Conservation (phyloP, 768 basidiomycete species). For the Rhodotorula diobovata region DNA sequence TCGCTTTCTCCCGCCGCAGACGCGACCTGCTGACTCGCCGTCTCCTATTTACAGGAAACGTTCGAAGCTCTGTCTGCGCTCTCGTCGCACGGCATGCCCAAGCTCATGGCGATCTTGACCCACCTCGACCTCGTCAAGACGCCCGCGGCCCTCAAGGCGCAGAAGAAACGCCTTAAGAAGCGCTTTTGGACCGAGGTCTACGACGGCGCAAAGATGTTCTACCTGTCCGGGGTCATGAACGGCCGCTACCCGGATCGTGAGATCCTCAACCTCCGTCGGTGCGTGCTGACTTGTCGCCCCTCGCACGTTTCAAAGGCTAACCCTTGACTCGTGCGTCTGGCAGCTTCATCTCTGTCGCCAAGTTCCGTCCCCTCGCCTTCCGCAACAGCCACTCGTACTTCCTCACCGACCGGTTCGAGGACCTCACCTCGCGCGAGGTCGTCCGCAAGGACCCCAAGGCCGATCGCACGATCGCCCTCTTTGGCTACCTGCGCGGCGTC, state of each 20-base stretch:
- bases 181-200: constrained; percentile 99
- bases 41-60: constrained; percentile 64
- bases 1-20: background rate
- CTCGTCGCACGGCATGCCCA: constrained; percentile 95
- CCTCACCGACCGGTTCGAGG: constrained; percentile 88
- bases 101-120: constrained; percentile 91
- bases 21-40: background rate
- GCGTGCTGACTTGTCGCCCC: background rate
- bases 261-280: constrained; percentile 85
- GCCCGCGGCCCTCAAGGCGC: constrained; percentile 71
- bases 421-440: constrained; percentile 81
- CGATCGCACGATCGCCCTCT: constrained; percentile 87
- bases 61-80: constrained; percentile 98
- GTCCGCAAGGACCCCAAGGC: constrained; percentile 78
- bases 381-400: constrained; percentile 92
- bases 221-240: constrained; percentile 91
- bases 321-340: background rate
- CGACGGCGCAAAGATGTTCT: constrained; percentile 96
- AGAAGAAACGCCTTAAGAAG: constrained; percentile 91
- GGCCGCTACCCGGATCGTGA: constrained; percentile 96
- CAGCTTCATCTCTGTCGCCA: constrained; percentile 89
- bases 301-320: no score
- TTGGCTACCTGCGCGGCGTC: constrained; percentile 83
- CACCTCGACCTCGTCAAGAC: constrained; percentile 98
- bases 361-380: constrained; percentile 95